Percentiles rank a stretch among this genome's conserved stretches.
Conservation (phyloP, 352 stramenopile species). For the Pythium dissotocum region DNA sequence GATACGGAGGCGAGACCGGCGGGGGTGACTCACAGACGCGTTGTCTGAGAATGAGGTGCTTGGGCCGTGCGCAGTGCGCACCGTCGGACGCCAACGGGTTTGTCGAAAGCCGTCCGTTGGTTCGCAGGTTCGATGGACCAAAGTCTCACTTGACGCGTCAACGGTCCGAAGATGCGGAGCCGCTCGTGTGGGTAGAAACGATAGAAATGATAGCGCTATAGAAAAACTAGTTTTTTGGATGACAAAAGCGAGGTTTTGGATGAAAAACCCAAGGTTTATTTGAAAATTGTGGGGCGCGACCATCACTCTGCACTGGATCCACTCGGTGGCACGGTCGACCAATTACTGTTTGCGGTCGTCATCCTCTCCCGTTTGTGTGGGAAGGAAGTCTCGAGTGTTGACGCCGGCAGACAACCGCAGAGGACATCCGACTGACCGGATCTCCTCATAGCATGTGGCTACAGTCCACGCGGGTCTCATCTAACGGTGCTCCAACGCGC, state of each 20-base stretch:
- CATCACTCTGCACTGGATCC: slow-evolving; percentile 1
- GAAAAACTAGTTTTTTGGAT: background rate
- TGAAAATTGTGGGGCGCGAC: background rate
- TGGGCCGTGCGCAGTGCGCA: background rate
- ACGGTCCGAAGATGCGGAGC: background rate
- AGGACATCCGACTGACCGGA: background rate
- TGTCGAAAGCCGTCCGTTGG: background rate
- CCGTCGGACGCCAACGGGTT: background rate
- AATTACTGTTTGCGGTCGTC: background rate
- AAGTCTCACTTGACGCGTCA: slow-evolving; percentile 2
- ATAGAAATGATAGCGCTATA: background rate
- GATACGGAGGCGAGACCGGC: background rate
- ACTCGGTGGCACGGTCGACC: background rate
- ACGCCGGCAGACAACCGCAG: background rate
- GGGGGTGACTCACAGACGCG: background rate
- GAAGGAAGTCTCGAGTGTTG: background rate
- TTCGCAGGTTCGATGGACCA: slow-evolving; percentile 2
- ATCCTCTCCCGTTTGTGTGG: background rate
- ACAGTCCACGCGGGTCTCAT: background rate
- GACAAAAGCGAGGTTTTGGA: background rate
- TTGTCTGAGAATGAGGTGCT: slow-evolving; percentile 5
- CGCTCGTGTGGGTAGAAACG: slow-evolving; percentile 2
- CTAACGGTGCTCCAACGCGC: background rate
- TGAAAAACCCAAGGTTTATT: background rate
- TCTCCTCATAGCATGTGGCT: background rate